Conservation (phyloP, 352 stramenopile genomes). For the Globisporangium abappressorium region DNA sequence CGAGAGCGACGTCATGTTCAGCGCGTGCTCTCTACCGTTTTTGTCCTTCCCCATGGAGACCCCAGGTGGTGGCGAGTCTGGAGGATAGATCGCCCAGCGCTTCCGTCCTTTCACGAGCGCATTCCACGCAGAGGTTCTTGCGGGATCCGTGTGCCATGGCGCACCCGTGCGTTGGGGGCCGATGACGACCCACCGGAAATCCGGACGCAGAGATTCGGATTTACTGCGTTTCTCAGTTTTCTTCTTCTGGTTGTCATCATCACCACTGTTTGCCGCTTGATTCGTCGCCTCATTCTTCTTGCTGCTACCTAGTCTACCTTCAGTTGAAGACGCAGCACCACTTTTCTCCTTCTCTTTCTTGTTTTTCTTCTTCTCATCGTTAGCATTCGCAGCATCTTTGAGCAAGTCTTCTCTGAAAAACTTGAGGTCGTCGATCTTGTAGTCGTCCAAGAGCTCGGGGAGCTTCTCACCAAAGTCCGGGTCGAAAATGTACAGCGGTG, state of each 20-base stretch:
- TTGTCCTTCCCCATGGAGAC: conserved; percentile 53
- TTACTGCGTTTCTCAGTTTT: conserved; percentile 32
- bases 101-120: conserved; percentile 93
- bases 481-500: conserved; percentile 88
- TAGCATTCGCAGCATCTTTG: conserved; percentile 24
- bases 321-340: background rate
- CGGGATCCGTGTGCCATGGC: conserved; percentile 94
- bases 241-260: conserved; percentile 4
- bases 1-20: conserved; percentile 78
- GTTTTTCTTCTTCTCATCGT: conserved; percentile 22
- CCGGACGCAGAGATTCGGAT: conserved; percentile 45
- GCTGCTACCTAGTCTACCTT: conserved; percentile 6
- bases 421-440: conserved; percentile 53
- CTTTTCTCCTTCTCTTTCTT: background rate
- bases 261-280: background rate
- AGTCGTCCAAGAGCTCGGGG: conserved; percentile 64
- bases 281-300: background rate
- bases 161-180: conserved; percentile 86
- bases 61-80: conserved; percentile 68
- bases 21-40: conserved; percentile 48
- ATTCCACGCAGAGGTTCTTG: conserved; percentile 96
- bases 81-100: conserved; percentile 95
- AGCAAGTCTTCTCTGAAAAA: conserved; percentile 82
- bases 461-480: conserved; percentile 82
- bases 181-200: conserved; percentile 86